phyloP scores from a whole-genome alignment of 352 stramenopile genomes.

The Globisporangium carolinianum region DNA sequence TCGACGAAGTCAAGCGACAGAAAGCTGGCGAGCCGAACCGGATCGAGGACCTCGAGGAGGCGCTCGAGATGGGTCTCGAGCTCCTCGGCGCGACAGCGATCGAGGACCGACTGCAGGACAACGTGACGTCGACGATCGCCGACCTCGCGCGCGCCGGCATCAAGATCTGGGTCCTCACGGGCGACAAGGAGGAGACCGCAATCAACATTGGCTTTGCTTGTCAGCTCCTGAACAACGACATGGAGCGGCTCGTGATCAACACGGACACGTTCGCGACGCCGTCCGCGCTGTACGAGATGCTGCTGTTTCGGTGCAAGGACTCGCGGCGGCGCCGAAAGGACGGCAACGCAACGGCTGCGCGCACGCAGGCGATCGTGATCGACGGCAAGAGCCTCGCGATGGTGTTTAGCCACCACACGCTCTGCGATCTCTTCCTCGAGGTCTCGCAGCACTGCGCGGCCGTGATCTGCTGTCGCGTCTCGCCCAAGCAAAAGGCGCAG shows the following conservation, averaged over 20 bases:
- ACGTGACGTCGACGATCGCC: slow-evolving; percentile 68
- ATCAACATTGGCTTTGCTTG: slow-evolving; percentile 96
- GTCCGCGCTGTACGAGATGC: slow-evolving; percentile 55
- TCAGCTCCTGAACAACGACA: slow-evolving; percentile 93
- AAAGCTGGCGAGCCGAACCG: slow-evolving; percentile 51
- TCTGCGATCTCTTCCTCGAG: slow-evolving; percentile 81
- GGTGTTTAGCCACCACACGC: slow-evolving; percentile 61
- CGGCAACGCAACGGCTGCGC: not conserved
- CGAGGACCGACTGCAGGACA: slow-evolving; percentile 75
- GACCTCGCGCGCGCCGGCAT: slow-evolving; percentile 67
- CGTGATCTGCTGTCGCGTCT: slow-evolving; percentile 89
- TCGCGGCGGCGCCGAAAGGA: slow-evolving; percentile 31
- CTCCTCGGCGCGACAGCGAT: slow-evolving; percentile 76
- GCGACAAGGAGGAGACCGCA: slow-evolving; percentile 94
- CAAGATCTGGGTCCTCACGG: slow-evolving; percentile 85
- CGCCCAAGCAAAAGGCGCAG: slow-evolving; percentile 90
- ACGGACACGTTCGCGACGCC: slow-evolving; percentile 43
- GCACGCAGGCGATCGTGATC: slow-evolving; percentile 61
- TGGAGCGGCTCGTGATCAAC: slow-evolving; percentile 88
- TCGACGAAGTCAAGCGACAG: slow-evolving; percentile 58
- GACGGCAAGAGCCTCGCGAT: slow-evolving; percentile 67
- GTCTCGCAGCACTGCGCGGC: slow-evolving; percentile 76
- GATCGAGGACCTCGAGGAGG: slow-evolving; percentile 80
- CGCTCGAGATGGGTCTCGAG: slow-evolving; percentile 64
- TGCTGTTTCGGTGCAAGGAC: slow-evolving; percentile 38